Base-by-base conservation (phyloP, 768 basidiomycete species). In the Mrakia gelida region DNA sequence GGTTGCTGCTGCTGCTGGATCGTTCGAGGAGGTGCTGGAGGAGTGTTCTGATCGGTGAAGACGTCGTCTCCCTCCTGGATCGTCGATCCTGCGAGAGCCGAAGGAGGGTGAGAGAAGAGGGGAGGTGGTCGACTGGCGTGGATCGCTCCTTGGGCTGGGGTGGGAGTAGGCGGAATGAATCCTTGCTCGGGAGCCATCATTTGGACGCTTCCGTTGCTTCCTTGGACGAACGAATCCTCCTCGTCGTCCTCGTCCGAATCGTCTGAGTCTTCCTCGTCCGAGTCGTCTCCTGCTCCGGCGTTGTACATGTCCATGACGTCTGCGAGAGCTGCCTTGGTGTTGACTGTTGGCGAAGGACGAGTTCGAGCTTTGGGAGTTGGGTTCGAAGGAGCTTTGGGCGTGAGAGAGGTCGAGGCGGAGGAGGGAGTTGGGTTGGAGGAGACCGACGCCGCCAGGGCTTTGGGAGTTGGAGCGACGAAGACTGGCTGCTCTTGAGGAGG, bases 271-370 rank as follows among this genome's bases (percentile, higher is more conserved):
- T 82, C 83, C 32, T 83, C 83, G 49, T 82, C 81, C 5, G 83
- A 82, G 7, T 83, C 82, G 30, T 81, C 83, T 38, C 81, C 81
- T 28, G 62, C 56, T 23, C 79, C 79, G 32, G 75, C 77, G 83
- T 97, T 96, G 83, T 95, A 98, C 91, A 98, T 94, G 73, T 91
- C 92, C 85, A 95, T 94, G 61, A 98, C 94, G 82, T 98, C 94
- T 18, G 90, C 92, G 49, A 97, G 87, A 5, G 97, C 97, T 80
- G 94, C 93, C 83, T 94, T 95, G 41, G 97, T 99, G 83, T 97
- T 97, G 81, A 98, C 94, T 0, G 97, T 99, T 9, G 98, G 86
- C 0, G 86, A 86, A 2, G 86, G 85, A 5, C 82, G 80, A 10
- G 80, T 80, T 9, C 62, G 43, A 18, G 45, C 34, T 34, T 74